These are phyloP conservation scores for Fusarium humuli DNA, from an alignment of 2,329 filamentous ascomycete species.

Conservation along the genomic window DNA sequence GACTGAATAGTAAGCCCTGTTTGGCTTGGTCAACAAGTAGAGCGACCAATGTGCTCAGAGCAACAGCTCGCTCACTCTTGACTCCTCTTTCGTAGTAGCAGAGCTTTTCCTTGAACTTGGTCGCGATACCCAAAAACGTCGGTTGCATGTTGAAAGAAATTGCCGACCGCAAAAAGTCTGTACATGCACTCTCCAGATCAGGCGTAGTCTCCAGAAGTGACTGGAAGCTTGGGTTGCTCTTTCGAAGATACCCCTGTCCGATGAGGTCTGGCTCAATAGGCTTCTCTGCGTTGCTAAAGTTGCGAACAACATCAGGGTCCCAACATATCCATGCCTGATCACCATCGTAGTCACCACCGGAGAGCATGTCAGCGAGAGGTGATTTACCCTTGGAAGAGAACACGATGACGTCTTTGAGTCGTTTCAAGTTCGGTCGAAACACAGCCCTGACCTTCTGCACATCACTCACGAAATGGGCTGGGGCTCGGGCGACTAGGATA, in stretches of 20 bases:
- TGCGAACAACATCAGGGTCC: slow-evolving; percentile 72
- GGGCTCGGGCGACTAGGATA: slow-evolving; percentile 75
- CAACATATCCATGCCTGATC: slow-evolving; percentile 84
- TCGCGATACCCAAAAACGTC: slow-evolving; percentile 72
- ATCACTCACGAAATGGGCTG: slow-evolving; percentile 76
- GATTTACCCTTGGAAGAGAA: slow-evolving; percentile 73
- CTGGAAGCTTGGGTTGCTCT: slow-evolving; percentile 59
- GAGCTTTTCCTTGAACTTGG: slow-evolving; percentile 70
- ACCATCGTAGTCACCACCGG: slow-evolving; percentile 85
- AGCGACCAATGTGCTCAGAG: slow-evolving; percentile 64
- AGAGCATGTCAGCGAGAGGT: slow-evolving; percentile 76
- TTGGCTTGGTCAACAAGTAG: slow-evolving; percentile 69
- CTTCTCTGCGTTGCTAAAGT: slow-evolving; percentile 71
- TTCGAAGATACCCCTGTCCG: slow-evolving; percentile 59
- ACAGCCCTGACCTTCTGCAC: slow-evolving; percentile 75
- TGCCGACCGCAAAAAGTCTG: slow-evolving; percentile 62
- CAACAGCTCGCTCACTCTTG: slow-evolving; percentile 55
- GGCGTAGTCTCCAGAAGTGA: slow-evolving; percentile 53
- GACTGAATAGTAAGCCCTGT: slow-evolving; percentile 64
- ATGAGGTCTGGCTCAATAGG: slow-evolving; percentile 57
- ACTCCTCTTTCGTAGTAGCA: slow-evolving; percentile 70
- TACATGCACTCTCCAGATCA: slow-evolving; percentile 49
- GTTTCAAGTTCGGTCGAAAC: slow-evolving; percentile 69
- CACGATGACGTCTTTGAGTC: slow-evolving; percentile 81
- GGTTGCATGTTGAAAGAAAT: slow-evolving; percentile 69